Evolutionary conservation across 768 basidiomycete genomes (phyloP).

Genomic region (Rubroboletus satanas): DNA sequence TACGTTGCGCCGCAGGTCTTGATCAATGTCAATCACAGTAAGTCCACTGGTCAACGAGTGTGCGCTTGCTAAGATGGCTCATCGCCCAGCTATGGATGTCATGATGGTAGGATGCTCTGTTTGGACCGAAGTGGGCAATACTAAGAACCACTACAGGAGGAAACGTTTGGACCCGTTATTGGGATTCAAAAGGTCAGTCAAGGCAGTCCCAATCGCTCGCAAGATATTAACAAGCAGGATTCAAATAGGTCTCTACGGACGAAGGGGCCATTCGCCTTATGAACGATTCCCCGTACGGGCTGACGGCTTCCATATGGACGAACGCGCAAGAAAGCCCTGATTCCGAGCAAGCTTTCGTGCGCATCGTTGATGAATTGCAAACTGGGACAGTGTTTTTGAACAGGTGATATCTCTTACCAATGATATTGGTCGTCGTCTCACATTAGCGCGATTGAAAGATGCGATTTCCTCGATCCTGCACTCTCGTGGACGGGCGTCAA

Average conservation of each 20-base stretch:
- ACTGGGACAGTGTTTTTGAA: constrained; percentile 95
- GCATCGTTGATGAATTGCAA: constrained; percentile 62
- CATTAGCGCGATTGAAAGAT: constrained; percentile 39
- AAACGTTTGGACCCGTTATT: constrained; percentile 91
- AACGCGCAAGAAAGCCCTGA: constrained; percentile 53
- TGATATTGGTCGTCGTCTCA: not conserved
- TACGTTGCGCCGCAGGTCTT: constrained; percentile 92
- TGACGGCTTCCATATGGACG: constrained; percentile 96
- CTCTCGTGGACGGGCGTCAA: constrained; percentile 94
- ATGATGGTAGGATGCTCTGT: constrained; percentile 63
- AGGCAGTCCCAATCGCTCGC: not conserved
- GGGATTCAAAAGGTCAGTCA: constrained; percentile 82
- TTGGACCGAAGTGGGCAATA: not conserved
- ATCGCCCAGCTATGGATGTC: constrained; percentile 72
- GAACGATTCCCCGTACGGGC: constrained; percentile 94
- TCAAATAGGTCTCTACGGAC: constrained; percentile 66
- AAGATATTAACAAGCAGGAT: not conserved
- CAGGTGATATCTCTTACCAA: constrained; percentile 39
- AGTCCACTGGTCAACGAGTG: constrained; percentile 29
- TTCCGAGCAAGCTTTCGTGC: constrained; percentile 67
- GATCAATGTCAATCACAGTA: constrained; percentile 83
- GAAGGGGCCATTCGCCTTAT: constrained; percentile 86
- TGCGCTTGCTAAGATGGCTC: constrained; percentile 3
- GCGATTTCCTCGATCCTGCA: constrained; percentile 90
- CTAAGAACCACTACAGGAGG: constrained; percentile 46